Evolutionary conservation across 1,284 basidiomycete genomes (phyloP), one percentile per base, ranked within the genome.

Genomic region (Cutaneotrichosporon arboriforme): DNA sequence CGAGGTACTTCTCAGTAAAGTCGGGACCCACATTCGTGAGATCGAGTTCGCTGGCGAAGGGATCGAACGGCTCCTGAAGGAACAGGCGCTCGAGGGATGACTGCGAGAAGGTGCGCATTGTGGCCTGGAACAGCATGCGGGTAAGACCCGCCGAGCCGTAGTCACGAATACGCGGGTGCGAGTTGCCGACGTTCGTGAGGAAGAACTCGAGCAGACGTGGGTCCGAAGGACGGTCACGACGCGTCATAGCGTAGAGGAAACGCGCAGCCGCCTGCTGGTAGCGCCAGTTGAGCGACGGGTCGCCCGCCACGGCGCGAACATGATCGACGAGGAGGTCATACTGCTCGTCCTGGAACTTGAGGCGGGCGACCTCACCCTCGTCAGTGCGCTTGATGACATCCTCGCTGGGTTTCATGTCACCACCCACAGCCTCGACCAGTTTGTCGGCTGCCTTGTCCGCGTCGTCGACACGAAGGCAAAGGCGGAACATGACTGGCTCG

Each of bases 251-350:
- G 26, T 80, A 79, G 31, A 97, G 73, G 69, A 91, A 87, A 38
- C 84, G 83, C 18, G 82, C 77, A 1, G 89, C 85, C 57, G 85
- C 86, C 74, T 90, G 84, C 1, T 84, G 78, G 75, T 96, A 97
- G 70, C 90, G 81, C 93, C 93, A 97, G 84, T 97, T 72, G 13
- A 86, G 52, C 1, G 43, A 44, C 0, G 69, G 59, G 40, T 65
- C 78, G 45, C 76, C 67, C 3, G 88, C 86, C 63, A 91, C 77
- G 49, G 81, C 80, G 21, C 93, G 77, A 33, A 94, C 81, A 15
- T 80, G 78, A 35, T 79, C 76, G 13, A 75, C 65, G n/a, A 77
- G 68, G 20, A 64, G 50, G 46, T 75, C 72, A 58, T 72, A 77
- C 37, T 77, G 61, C 4, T 61, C 56, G 56, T 80, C 73, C 48